Base-by-base conservation (phyloP, 345 rosid species). In the Chamaenerion angustifolium region DNA sequence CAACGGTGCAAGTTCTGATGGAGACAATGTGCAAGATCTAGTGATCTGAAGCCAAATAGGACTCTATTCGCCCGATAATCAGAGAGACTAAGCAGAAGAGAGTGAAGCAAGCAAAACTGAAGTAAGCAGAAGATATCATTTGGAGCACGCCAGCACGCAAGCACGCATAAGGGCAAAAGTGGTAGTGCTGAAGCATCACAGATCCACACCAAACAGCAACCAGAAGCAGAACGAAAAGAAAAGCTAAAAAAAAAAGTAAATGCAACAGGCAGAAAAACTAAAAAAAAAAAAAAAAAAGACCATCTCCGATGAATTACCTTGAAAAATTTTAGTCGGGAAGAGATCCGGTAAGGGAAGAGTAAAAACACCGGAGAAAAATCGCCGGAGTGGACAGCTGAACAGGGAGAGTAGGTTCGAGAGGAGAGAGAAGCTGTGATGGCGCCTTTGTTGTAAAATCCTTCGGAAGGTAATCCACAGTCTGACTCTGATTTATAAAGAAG, bases 401-500 rank as follows among this genome's bases (percentile, higher is more conserved):
- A 0, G 53, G 13, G 45, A 16, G 35, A 0, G 8, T 11, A 25
- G 2, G 48, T 40, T 25, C 14, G 46, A 35, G 45, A 48, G 18
- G 19, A 15, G 15, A 11, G 50, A 3, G 49, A 4, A 14, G n/a
- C 0, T 12, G 1, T 48, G 18, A 56, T 9, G 55, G 41, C 35
- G 42, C 54, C 41, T 35, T 15, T 14, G 17, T 0, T 25, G 27
- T n/a, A 1, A 15, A 31, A 13, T 1, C 8, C n/a, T 54, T 21
- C 6, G 16, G 13, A 52, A 13, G 12, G 60, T 46, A 48, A 44
- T 35, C 55, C 56, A 3, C 43, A 42, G 54, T n/a, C 37, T 46
- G 52, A 43, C 48, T n/a, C 37, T 46, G 52, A 43, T 47, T 65
- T 71, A 48, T 68, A 71, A 56, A 55, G 61, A 35, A 40, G 49